Percentiles rank a stretch among this genome's conserved stretches.
phyloP scores from a whole-genome alignment of 2,329 filamentous ascomycete species.

The Fusarium sp. region DNA sequence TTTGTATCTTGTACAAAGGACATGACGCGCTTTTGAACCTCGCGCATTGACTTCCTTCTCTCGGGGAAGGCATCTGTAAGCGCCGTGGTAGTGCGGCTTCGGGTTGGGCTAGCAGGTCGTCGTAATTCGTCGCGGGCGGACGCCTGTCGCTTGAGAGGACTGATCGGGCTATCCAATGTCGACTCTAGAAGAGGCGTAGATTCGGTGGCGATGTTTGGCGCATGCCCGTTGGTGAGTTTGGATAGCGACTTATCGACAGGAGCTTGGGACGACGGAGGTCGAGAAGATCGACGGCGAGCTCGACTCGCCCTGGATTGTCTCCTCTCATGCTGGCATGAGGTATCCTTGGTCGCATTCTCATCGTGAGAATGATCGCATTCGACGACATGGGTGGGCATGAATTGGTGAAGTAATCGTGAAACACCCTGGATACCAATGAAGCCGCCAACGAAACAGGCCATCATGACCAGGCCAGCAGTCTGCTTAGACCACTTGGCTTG shows the following conservation, averaged over 20 bases:
- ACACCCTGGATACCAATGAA: slow-evolving; percentile 81
- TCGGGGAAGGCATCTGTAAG: slow-evolving; percentile 50
- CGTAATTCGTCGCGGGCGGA: slow-evolving; percentile 51
- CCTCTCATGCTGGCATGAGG: slow-evolving; percentile 43
- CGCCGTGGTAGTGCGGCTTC: slow-evolving; percentile 46
- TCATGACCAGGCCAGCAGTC: slow-evolving; percentile 75
- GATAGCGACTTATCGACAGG: slow-evolving; percentile 35
- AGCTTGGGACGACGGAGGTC: slow-evolving; percentile 44
- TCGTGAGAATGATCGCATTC: slow-evolving; percentile 82
- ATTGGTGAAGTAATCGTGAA: slow-evolving; percentile 77
- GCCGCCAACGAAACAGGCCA: slow-evolving; percentile 76
- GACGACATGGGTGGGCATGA: slow-evolving; percentile 82
- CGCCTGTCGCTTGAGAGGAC: slow-evolving; percentile 46
- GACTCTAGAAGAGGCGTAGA: slow-evolving; percentile 62
- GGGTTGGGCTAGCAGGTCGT: slow-evolving; percentile 44
- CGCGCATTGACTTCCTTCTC: slow-evolving; percentile 65
- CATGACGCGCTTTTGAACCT: slow-evolving; percentile 68
- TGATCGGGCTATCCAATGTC: slow-evolving; percentile 46
- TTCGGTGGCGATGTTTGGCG: slow-evolving; percentile 53
- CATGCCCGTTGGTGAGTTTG: slow-evolving; percentile 39
- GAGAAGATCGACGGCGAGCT: slow-evolving; percentile 49
- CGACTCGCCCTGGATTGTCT: slow-evolving; percentile 50
- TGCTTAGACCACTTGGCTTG: slow-evolving; percentile 75
- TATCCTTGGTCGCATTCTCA: slow-evolving; percentile 58
- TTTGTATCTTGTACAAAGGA: slow-evolving; percentile 76